phyloP scores from a whole-genome alignment of 1,139 yeast species.

The Nakaseomyces delphensis region DNA sequence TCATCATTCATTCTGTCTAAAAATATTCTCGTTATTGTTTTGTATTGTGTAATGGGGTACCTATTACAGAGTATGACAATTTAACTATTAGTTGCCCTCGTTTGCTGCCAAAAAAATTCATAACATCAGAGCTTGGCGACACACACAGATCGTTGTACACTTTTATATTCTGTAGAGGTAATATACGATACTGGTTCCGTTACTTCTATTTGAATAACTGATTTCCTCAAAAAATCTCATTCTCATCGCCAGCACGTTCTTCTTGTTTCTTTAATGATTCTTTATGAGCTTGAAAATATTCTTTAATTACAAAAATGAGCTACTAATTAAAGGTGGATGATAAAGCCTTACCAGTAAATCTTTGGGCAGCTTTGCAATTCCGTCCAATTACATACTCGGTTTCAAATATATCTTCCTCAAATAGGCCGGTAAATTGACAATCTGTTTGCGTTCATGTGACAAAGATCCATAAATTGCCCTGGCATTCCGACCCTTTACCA shows the following conservation, averaged over 20 bases:
- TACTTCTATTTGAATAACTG: constrained; percentile 43
- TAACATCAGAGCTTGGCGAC: constrained; percentile 97
- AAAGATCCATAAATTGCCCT: too few relatives aligned
- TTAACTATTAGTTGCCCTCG: constrained; percentile 92
- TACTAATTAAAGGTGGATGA: constrained; percentile 91
- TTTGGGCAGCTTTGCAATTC: constrained; percentile 91
- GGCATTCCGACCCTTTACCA: too few relatives aligned
- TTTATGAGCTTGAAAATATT: constrained; percentile 81
- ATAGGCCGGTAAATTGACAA: too few relatives aligned
- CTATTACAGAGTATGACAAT: constrained; percentile 52
- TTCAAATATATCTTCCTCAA: too few relatives aligned
- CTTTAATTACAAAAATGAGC: constrained; percentile 98
- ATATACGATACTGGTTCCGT: constrained; percentile 94
- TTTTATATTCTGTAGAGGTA: too few relatives aligned
- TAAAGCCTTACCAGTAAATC: constrained; percentile 98
- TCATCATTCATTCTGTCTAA: constrained; percentile 68
- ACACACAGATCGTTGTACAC: constrained; percentile 93
- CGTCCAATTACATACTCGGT: too few relatives aligned
- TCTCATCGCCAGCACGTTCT: constrained; percentile 40
- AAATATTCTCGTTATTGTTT: constrained; percentile 33
- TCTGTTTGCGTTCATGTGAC: too few relatives aligned
- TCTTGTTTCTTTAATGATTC: constrained; percentile 36
- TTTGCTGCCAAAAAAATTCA: constrained; percentile 95
- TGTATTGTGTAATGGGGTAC: constrained; percentile 15
- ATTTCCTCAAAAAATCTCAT: constrained; percentile 55